phyloP scores from a whole-genome alignment of 805 yeast genomes.

The Pichia pseudocactophila region DNA sequence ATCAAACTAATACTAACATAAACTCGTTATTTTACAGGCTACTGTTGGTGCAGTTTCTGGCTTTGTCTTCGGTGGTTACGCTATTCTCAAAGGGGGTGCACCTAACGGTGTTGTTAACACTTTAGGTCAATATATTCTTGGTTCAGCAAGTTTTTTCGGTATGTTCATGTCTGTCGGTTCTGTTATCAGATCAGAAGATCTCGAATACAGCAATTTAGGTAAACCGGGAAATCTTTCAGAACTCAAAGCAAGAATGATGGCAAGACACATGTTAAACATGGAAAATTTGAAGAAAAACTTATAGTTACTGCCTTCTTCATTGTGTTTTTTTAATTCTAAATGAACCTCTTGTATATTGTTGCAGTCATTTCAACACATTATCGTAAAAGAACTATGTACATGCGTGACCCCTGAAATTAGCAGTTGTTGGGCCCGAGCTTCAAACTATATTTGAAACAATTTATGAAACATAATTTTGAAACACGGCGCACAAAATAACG shows the following conservation, averaged over 20 bases:
- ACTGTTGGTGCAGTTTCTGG: constrained; percentile 93
- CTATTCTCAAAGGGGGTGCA: constrained; percentile 89
- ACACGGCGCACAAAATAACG: not conserved
- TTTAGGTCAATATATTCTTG: constrained; percentile 90
- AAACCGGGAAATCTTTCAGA: constrained; percentile 28
- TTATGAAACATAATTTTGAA: not conserved
- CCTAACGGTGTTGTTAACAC: constrained; percentile 97
- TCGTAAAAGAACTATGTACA: no score
- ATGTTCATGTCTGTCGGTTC: constrained; percentile 95
- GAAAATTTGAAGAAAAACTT: constrained; percentile 20
- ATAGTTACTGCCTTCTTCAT: not conserved
- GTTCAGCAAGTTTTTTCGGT: constrained; percentile 95
- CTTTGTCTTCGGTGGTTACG: constrained; percentile 85
- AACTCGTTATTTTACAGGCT: constrained; percentile 24
- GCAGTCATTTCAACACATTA: no score
- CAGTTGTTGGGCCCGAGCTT: no score
- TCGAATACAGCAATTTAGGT: constrained; percentile 16
- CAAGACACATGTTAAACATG: constrained; percentile 29
- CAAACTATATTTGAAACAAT: no score
- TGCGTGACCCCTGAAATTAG: no score
- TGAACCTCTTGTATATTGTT: not conserved
- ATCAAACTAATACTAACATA: constrained; percentile 14
- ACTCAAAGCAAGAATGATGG: constrained; percentile 34
- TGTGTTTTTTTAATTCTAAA: not conserved
- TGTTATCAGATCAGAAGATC: constrained; percentile 69